Conservation (phyloP, 192 early-diverging fungal genomes). For the Chytriomyces sp. region DNA sequence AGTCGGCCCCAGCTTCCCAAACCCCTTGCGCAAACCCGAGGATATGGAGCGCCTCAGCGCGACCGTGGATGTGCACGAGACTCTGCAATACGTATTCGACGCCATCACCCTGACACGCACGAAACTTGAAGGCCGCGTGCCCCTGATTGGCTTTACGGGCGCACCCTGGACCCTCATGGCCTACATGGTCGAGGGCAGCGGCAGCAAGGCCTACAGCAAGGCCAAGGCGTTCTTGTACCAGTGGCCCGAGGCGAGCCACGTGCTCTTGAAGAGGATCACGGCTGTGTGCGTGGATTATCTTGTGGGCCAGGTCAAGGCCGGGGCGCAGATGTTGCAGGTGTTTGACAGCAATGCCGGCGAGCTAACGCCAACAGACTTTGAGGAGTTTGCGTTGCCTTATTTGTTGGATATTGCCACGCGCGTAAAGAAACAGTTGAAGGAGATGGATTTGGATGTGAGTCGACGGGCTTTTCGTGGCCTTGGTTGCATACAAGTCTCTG, state of each 20-base stretch:
- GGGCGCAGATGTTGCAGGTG: conserved; percentile 95
- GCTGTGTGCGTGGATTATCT: conserved; percentile 86
- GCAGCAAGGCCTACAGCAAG: conserved; percentile 86
- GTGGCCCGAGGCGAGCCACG: conserved; percentile 72
- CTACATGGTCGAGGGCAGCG: conserved; percentile 98
- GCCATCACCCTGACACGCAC: conserved; percentile 93
- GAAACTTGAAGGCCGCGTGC: conserved; percentile 79
- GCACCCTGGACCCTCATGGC: conserved; percentile 99
- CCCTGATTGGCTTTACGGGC: conserved; percentile 94
- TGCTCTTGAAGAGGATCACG: conserved; percentile 77
- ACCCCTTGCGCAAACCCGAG: conserved; percentile 70
- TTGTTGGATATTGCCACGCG: conserved; percentile 74
- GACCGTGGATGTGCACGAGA: conserved; percentile 70
- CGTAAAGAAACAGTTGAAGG: conserved; percentile 63
- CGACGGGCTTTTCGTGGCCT: not conserved
- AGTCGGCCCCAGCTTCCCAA: conserved; percentile 87
- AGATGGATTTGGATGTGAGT: conserved; percentile 26
- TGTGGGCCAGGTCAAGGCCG: conserved; percentile 91
- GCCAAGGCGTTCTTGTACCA: conserved; percentile 91
- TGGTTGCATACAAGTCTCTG: not conserved
- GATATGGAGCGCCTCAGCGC: conserved; percentile 69
- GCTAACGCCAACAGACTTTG: conserved; percentile 79
- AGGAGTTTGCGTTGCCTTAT: conserved; percentile 88
- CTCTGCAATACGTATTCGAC: conserved; percentile 88
- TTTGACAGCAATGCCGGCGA: conserved; percentile 99